Base-by-base conservation (phyloP, 257 asterid species). In the Solanum commersonii region DNA sequence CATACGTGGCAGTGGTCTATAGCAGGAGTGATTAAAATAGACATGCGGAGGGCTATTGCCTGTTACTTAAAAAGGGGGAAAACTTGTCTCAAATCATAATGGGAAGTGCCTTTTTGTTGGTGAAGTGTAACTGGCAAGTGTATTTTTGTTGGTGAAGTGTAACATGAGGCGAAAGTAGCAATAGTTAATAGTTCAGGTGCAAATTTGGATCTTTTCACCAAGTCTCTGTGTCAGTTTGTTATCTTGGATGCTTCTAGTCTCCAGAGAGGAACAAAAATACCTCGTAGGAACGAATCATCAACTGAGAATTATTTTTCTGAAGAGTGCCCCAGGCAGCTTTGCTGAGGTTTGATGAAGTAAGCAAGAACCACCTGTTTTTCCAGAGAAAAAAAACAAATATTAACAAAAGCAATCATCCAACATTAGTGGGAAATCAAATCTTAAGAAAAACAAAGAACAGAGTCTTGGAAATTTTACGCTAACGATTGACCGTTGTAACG, bases 321-420 rank as follows among this genome's bases (percentile, higher is more conserved):
- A 97, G 98, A 88, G 95, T 92, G 63, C 99, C 99, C 99, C 99
- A 97, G n/a, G 99, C 99, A 89, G 99, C 99, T 93, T 97, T 96
- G 95, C 99, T 97, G 92, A 97, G 98, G 93, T 97, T 97, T 56
- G 99, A 42, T 46, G 99, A 97, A 78, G 99, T 96, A 83, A 97
- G 98, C 90, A 96, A 93, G 10, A 97, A 90, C 99, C 99, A 97
- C 90, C 99, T 96, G 90, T 88, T 81, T 46, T 82, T 49, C 37
- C 44, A 82, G 70, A 82, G 44, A 78, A 89, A 72, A 10, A 74
- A 71, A 81, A 83, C 6, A 79, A 89, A 82, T 37, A 86, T 63
- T 49, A 44, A 23, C 73, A 33, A 44, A 70, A 16, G 6, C 44
- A 84, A 49, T 31, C 86, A 82, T 49, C 29, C 40, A 18, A 49